Percentiles rank a stretch among this genome's conserved stretches.
phyloP scores from a whole-genome alignment of 1,139 yeast genomes.

The Suhomyces bolitotheri region DNA sequence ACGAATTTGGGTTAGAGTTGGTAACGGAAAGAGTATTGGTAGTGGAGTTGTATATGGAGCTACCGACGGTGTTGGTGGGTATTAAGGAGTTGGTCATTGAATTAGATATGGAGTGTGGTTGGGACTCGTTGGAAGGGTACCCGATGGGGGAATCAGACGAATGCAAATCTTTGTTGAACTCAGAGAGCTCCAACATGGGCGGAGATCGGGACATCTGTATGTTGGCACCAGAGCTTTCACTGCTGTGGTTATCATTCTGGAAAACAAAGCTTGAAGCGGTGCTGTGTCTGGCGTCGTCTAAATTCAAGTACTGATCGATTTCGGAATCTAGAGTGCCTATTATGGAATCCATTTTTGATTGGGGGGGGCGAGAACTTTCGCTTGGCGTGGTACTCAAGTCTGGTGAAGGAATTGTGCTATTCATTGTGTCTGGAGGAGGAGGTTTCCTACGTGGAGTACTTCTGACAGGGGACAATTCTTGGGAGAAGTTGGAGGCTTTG shows the following conservation, averaged over 20 bases:
- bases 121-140: constrained; percentile 1
- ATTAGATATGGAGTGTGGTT: not conserved
- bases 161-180: constrained; percentile 14
- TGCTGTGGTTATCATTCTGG: constrained; percentile 9
- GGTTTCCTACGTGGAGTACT: constrained; percentile 22
- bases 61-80: no score
- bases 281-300: constrained; percentile 5
- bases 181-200: constrained; percentile 13
- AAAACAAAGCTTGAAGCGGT: constrained; percentile 4
- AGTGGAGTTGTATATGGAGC: constrained; percentile 2
- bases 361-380: no score
- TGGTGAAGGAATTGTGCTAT: no score
- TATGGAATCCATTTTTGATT: constrained; percentile 17
- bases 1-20: constrained; percentile 3
- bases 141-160: constrained; percentile 13
- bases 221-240: constrained; percentile 9
- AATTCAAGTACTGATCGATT: constrained; percentile 17
- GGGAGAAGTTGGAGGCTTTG: not conserved
- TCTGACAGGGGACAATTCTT: not conserved
- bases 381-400: no score
- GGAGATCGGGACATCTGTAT: constrained; percentile 13
- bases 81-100: not conserved
- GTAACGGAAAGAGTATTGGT: constrained; percentile 2
- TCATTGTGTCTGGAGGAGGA: constrained; percentile 21
- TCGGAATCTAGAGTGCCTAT: constrained; percentile 23